phyloP scores from a whole-genome alignment of 768 basidiomycete species.

The Collybia nuda region DNA sequence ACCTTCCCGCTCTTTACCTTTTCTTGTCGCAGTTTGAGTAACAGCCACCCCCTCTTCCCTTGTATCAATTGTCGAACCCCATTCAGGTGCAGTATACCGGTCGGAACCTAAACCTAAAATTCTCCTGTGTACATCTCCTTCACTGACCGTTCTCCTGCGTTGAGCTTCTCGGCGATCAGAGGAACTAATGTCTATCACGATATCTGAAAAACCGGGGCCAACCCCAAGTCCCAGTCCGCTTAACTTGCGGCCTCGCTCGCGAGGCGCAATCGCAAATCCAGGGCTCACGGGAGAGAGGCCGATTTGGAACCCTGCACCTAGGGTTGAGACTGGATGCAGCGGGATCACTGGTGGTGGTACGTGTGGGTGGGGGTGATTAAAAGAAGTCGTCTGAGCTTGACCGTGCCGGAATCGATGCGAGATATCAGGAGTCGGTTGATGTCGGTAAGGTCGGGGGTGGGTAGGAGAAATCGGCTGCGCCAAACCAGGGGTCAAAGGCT shows the following conservation, averaged over 20 bases:
- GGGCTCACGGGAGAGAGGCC: slow-evolving; percentile 75
- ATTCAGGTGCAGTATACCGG: slow-evolving; percentile 6
- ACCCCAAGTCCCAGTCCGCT: slow-evolving; percentile 28
- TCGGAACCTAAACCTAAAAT: slow-evolving; percentile 7
- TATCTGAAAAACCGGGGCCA: slow-evolving; percentile 25
- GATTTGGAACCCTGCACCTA: slow-evolving; percentile 66
- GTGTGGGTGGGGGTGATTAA: not conserved
- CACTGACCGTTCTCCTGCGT: slow-evolving; percentile 52
- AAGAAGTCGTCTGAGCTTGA: not conserved
- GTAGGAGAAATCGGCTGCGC: not conserved
- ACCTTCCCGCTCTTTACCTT: slow-evolving; percentile 7
- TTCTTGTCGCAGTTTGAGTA: not conserved
- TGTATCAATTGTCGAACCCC: slow-evolving; percentile 1
- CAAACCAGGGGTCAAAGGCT: not conserved
- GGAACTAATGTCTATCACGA: slow-evolving; percentile 22
- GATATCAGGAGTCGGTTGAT: not conserved
- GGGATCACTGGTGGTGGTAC: slow-evolving; percentile 27
- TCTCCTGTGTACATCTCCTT: slow-evolving; percentile 36
- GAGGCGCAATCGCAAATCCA: slow-evolving; percentile 70
- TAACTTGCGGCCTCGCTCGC: slow-evolving; percentile 44
- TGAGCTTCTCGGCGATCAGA: slow-evolving; percentile 14
- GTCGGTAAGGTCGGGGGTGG: not conserved
- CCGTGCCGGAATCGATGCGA: not conserved
- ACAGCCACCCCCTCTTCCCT: not conserved
- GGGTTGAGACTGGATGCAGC: slow-evolving; percentile 33